Evolutionary conservation across 2,329 filamentous ascomycete species (phyloP).

Genomic region (Cadophora sp.): DNA sequence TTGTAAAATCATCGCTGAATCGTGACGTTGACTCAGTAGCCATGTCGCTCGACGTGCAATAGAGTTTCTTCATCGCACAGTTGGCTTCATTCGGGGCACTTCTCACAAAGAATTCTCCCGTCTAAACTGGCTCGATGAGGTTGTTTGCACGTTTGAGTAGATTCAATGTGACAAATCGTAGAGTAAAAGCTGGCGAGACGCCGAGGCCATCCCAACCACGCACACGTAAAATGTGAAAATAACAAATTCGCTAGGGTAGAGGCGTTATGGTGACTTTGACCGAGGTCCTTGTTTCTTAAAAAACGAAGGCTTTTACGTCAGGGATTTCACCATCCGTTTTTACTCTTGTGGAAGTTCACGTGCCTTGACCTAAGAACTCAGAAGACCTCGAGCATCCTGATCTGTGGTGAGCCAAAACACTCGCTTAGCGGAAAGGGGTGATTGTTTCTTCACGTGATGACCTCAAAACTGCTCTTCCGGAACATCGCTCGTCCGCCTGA

Average conservation of each 20-base stretch:
- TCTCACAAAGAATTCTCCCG: neutral
- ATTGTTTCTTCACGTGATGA: constrained; percentile 2
- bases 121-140: neutral
- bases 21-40: neutral
- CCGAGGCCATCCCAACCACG: neutral
- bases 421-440: constrained; percentile 7
- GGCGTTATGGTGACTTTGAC: neutral
- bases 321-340: neutral
- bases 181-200: constrained; percentile 1
- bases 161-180: neutral
- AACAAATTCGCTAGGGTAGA: neutral
- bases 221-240: neutral
- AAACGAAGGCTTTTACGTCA: neutral
- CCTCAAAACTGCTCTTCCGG: neutral
- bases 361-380: neutral
- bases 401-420: neutral
- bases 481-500: neutral
- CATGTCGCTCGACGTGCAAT: neutral
- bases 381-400: neutral
- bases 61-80: neutral
- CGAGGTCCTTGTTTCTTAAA: neutral
- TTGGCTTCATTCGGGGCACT: neutral
- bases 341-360: neutral
- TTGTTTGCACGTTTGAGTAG: neutral
- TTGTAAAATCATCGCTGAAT: neutral